Evolutionary conservation across 108 stramenopile genomes (phyloP).

Genomic region (Fragilaria crotonensis): DNA sequence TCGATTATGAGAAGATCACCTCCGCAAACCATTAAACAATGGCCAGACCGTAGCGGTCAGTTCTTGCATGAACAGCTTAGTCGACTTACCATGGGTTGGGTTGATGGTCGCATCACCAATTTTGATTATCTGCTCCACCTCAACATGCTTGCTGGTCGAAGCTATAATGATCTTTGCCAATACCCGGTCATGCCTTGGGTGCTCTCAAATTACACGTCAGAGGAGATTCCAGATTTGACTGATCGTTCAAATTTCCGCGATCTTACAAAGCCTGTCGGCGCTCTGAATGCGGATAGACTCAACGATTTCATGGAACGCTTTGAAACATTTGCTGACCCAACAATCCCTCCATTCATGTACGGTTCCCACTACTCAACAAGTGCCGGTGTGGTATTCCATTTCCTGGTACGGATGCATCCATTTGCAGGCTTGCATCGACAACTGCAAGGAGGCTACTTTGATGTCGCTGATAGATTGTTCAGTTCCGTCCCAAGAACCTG

Average conservation of each 20-base stretch:
- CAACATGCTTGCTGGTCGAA: slow-evolving; percentile 93
- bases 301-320: slow-evolving; percentile 89
- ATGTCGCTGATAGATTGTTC: slow-evolving; percentile 97
- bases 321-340: slow-evolving; percentile 86
- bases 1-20: slow-evolving; percentile 82
- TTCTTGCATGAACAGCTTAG: slow-evolving; percentile 81
- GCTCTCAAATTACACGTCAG: slow-evolving; percentile 83
- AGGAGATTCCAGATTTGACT: slow-evolving; percentile 84
- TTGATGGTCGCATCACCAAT: slow-evolving; percentile 87
- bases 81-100: slow-evolving; percentile 82
- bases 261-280: slow-evolving; percentile 92
- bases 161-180: slow-evolving; percentile 96
- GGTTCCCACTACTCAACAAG: slow-evolving; percentile 96
- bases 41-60: slow-evolving; percentile 75
- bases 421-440: slow-evolving; percentile 87
- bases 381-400: slow-evolving; percentile 95
- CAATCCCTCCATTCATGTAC: slow-evolving; percentile 97
- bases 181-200: slow-evolving; percentile 99
- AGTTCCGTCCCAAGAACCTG: slow-evolving; percentile 88
- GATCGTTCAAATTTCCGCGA: slow-evolving; percentile 85
- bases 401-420: slow-evolving; percentile 93
- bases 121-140: slow-evolving; percentile 95
- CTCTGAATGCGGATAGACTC: slow-evolving; percentile 87
- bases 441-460: slow-evolving; percentile 94
- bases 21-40: slow-evolving; percentile 82